These are phyloP conservation scores for Penicillium palitans DNA, from an alignment of 2,329 filamentous ascomycete species.

Conservation along the genomic window DNA sequence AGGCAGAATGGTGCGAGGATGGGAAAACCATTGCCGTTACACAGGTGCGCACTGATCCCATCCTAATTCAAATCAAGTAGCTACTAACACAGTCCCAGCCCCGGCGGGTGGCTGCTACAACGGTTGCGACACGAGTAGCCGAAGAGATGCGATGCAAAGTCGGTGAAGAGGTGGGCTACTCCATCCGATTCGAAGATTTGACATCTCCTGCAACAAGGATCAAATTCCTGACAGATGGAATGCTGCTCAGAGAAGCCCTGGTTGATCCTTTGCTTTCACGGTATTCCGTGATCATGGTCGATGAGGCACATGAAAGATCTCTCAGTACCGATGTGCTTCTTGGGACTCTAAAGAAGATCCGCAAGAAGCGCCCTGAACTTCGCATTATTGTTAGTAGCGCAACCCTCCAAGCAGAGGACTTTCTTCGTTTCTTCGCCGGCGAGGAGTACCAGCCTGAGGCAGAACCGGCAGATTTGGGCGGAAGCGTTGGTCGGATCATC, in stretches of 20 bases:
- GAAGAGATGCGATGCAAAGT: conserved; percentile 84
- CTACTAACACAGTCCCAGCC: conserved; percentile 58
- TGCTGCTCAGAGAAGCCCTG: conserved; percentile 86
- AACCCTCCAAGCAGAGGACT: conserved; percentile 85
- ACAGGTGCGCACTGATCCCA: conserved; percentile 64
- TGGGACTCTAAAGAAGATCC: conserved; percentile 87
- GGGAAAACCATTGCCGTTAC: conserved; percentile 85
- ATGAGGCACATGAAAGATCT: conserved; percentile 93
- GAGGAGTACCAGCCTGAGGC: conserved; percentile 42
- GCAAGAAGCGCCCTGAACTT: conserved; percentile 74
- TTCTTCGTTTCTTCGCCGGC: conserved; percentile 72
- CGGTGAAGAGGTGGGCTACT: conserved; percentile 90
- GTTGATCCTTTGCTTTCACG: conserved; percentile 87
- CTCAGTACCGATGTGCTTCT: conserved; percentile 89
- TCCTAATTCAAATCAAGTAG: neutral
- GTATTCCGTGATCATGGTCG: conserved; percentile 96
- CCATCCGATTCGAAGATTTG: conserved; percentile 86
- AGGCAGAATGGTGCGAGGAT: conserved; percentile 83
- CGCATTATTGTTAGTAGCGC: conserved; percentile 91
- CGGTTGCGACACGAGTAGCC: conserved; percentile 82
- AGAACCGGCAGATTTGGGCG: conserved; percentile 38
- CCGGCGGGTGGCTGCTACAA: conserved; percentile 84
- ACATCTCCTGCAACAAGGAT: conserved; percentile 83
- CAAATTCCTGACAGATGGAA: conserved; percentile 92
- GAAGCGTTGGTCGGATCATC: conserved; percentile 64